A percentile compares a stretch with the other conserved stretches of the same genome.
Conservation (phyloP, 176 grass and related monocot species). For the Aegilops longissima region DNA sequence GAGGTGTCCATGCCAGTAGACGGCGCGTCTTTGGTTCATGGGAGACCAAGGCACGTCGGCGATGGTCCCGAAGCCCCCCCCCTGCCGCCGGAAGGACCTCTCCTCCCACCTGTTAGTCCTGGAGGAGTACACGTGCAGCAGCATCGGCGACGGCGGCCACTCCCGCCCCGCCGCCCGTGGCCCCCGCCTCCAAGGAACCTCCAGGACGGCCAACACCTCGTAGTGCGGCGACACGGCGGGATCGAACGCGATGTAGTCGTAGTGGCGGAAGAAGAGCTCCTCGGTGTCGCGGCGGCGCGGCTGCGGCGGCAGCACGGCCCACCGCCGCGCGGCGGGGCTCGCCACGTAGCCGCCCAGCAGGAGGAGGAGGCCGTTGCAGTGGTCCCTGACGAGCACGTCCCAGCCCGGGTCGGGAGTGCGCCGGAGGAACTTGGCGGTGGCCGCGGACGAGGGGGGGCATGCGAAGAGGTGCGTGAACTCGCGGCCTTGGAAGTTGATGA, state of each 20-base stretch:
- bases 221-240: not conserved
- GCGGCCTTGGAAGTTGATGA: not conserved
- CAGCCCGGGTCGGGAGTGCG: not conserved
- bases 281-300: not conserved
- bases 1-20: not conserved
- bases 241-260: not conserved
- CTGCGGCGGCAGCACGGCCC: not conserved
- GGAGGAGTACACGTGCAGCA: not conserved
- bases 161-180: not conserved
- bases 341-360: not conserved
- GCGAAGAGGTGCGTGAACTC: not conserved
- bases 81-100: not conserved
- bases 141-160: not conserved
- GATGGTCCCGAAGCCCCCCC: not conserved
- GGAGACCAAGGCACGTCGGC: not conserved
- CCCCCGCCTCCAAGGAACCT: not conserved
- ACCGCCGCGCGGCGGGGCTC: not conserved
- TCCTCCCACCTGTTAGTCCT: not conserved
- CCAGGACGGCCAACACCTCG: not conserved
- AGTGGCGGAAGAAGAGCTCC: not conserved
- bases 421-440: not conserved
- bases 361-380: slow-evolving; percentile 10
- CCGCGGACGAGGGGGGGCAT: not conserved
- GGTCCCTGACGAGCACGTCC: not conserved
- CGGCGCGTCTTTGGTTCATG: not conserved